Conservation (phyloP, 1,139 yeast species). For the Entelexis sorbosivorans region DNA sequence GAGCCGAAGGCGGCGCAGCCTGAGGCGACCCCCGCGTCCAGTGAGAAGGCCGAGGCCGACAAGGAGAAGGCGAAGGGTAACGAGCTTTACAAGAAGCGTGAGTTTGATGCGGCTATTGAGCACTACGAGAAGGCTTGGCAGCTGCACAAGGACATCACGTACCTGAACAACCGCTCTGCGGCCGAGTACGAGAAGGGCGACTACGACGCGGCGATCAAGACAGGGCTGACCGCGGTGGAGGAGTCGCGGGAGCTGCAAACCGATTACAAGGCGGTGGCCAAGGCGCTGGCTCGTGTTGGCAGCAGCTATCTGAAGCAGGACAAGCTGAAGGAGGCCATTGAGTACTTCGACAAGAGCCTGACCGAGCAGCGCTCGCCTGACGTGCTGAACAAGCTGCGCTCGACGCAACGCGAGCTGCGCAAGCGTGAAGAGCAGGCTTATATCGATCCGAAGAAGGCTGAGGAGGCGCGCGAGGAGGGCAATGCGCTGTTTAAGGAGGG, state of each 20-base stretch:
- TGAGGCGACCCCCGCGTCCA: conserved; percentile 26
- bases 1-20: conserved; percentile 7
- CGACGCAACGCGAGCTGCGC: conserved; percentile 78
- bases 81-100: conserved; percentile 67
- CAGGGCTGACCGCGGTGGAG: conserved; percentile 75
- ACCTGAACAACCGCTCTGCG: conserved; percentile 91
- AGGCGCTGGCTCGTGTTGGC: conserved; percentile 88
- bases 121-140: conserved; percentile 83
- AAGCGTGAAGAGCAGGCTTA: conserved; percentile 64
- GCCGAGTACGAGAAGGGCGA: conserved; percentile 96
- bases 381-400: conserved; percentile 73
- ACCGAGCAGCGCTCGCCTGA: conserved; percentile 98
- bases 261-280: conserved; percentile 84
- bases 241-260: conserved; percentile 84
- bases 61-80: conserved; percentile 79
- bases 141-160: conserved; percentile 72
- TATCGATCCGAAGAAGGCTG: conserved; percentile 84
- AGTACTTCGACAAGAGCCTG: conserved; percentile 74
- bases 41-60: conserved; percentile 51
- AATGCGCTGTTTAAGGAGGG: conserved; percentile 79
- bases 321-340: conserved; percentile 62
- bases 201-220: conserved; percentile 67
- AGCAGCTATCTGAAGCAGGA: conserved; percentile 65
- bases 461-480: conserved; percentile 88
- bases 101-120: conserved; percentile 87